Evolutionary conservation across 805 yeast genomes (phyloP).

Genomic region (Clavispora fructus): DNA sequence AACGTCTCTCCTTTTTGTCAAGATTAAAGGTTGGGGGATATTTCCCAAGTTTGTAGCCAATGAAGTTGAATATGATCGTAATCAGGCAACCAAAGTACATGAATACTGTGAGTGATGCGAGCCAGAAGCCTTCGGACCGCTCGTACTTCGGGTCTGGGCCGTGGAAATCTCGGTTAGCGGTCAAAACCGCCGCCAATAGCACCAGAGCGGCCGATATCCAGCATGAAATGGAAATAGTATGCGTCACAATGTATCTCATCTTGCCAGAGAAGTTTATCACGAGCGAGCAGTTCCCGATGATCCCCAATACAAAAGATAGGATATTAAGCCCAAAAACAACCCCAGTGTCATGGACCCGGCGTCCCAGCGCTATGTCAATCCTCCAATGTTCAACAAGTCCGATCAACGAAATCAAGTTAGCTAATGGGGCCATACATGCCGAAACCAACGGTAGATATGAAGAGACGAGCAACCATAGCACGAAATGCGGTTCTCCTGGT

Average conservation of each 20-base stretch:
- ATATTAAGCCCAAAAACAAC: constrained; percentile 51
- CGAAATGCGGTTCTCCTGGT: constrained; percentile 34
- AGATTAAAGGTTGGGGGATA: constrained; percentile 72
- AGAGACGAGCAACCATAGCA: constrained; percentile 62
- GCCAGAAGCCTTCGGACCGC: constrained; percentile 72
- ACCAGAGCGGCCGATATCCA: constrained; percentile 59
- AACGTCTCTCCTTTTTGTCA: constrained; percentile 59
- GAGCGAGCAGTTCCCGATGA: constrained; percentile 63
- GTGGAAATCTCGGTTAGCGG: constrained; percentile 23
- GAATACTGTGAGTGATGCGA: constrained; percentile 59
- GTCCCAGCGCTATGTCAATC: constrained; percentile 18
- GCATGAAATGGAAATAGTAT: constrained; percentile 53
- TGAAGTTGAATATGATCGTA: constrained; percentile 50
- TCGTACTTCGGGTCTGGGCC: constrained; percentile 10
- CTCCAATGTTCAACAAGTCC: constrained; percentile 73
- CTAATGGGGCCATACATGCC: constrained; percentile 74
- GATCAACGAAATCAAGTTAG: constrained; percentile 67
- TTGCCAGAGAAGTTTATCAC: constrained; percentile 62
- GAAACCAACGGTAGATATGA: constrained; percentile 70
- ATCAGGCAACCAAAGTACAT: constrained; percentile 56
- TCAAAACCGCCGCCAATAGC: constrained; percentile 44
- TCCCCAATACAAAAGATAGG: constrained; percentile 58
- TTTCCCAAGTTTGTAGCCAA: constrained; percentile 53
- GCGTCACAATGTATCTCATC: constrained; percentile 56
- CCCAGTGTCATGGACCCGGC: constrained; percentile 21